These are phyloP conservation scores for Penicillium ucsense DNA, from an alignment of 495 filamentous ascomycete genomes.

Conservation along the genomic window DNA sequence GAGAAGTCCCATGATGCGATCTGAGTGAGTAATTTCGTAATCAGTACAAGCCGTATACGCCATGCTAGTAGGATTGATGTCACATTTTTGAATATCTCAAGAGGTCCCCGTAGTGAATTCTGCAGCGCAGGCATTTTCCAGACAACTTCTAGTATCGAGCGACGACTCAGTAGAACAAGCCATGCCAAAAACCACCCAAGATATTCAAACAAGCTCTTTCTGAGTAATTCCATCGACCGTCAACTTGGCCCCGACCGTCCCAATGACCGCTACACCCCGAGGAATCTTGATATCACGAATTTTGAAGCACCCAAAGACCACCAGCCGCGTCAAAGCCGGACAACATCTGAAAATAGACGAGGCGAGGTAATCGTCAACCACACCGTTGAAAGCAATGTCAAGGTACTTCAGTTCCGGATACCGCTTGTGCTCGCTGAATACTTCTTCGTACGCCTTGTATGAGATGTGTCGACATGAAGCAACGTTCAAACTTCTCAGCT, in stretches of 20 bases:
- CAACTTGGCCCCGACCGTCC: slow-evolving; percentile 30
- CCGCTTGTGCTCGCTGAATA: slow-evolving; percentile 48
- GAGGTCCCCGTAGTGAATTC: no score
- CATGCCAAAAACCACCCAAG: no score
- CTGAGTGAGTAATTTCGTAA: no score
- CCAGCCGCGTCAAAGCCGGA: slow-evolving; percentile 58
- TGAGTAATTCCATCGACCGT: slow-evolving; percentile 40
- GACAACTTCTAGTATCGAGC: no score
- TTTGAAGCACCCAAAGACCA: slow-evolving; percentile 79
- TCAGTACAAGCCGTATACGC: no score
- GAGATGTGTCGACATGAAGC: slow-evolving; percentile 72
- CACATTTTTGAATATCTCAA: no score
- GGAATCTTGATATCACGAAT: slow-evolving; percentile 61
- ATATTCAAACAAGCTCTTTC: slow-evolving; percentile 7
- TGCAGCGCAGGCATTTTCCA: no score
- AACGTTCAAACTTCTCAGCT: slow-evolving; percentile 56
- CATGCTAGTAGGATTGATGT: no score
- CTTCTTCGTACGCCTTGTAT: slow-evolving; percentile 53
- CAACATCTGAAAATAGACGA: slow-evolving; percentile 66
- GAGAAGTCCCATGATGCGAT: no score
- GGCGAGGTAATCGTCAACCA: slow-evolving; percentile 64
- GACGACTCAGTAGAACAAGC: not conserved
- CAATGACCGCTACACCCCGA: slow-evolving; percentile 64
- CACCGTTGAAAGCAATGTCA: slow-evolving; percentile 69
- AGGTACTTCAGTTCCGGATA: slow-evolving; percentile 61